Evolutionary conservation across 2,329 filamentous ascomycete species (phyloP).

Genomic region (Nothopassalora personata): DNA sequence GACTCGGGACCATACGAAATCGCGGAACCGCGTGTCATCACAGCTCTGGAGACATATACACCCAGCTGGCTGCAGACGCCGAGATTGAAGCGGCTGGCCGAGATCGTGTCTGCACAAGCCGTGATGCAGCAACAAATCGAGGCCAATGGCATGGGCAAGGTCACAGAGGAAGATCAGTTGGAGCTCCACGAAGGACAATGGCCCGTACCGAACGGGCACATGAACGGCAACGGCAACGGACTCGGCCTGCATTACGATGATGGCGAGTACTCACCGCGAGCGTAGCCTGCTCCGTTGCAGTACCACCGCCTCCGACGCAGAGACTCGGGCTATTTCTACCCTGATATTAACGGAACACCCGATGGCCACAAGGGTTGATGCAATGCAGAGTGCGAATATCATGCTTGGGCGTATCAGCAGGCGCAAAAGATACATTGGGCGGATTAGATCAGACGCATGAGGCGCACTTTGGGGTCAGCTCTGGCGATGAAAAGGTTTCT

Average conservation of each 20-base stretch:
- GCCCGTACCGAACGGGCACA: slow-evolving; percentile 15
- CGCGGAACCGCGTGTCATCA: slow-evolving; percentile 91
- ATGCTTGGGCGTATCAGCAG: not conserved
- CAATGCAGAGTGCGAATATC: not conserved
- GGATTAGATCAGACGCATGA: not conserved
- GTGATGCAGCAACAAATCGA: slow-evolving; percentile 63
- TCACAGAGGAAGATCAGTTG: slow-evolving; percentile 22
- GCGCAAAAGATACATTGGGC: not conserved
- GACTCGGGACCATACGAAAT: slow-evolving; percentile 98
- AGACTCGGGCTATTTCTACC: not conserved
- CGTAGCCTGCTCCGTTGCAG: slow-evolving; percentile 3
- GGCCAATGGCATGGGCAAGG: slow-evolving; percentile 26
- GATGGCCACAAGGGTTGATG: not conserved
- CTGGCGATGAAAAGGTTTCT: not conserved
- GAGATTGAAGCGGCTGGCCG: slow-evolving; percentile 88
- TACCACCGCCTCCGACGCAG: not conserved
- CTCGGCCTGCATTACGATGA: slow-evolving; percentile 8
- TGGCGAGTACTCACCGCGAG: slow-evolving; percentile 9
- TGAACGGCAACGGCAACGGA: slow-evolving; percentile 1
- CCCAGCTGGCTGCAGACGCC: slow-evolving; percentile 98
- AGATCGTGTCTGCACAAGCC: slow-evolving; percentile 94
- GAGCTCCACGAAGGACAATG: slow-evolving; percentile 20
- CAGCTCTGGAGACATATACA: slow-evolving; percentile 94
- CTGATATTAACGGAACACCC: not conserved
- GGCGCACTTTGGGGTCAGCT: not conserved